These are phyloP conservation scores for Ceratocystis variospora DNA, from an alignment of 2,329 filamentous ascomycete species.

Conservation along the genomic window DNA sequence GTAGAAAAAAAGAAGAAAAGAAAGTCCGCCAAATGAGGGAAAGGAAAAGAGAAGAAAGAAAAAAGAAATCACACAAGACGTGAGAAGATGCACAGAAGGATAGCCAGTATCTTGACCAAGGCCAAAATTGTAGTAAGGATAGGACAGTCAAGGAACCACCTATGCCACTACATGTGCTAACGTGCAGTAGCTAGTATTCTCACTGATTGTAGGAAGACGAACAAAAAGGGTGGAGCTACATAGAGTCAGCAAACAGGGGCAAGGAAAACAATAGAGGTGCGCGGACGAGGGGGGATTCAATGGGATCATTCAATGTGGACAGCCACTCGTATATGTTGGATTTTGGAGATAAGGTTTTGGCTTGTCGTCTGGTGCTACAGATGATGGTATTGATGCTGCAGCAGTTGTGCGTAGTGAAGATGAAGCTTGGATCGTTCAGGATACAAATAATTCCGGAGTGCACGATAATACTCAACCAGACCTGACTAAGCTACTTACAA, in stretches of 20 bases:
- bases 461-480: not conserved
- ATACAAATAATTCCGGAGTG: not conserved
- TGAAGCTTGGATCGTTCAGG: slow-evolving; percentile 1
- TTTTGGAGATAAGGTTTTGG: not conserved
- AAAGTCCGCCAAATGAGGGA: not conserved
- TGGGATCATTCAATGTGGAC: not conserved
- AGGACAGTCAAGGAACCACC: not conserved
- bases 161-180: not conserved
- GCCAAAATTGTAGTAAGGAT: not conserved
- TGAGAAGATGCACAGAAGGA: not conserved
- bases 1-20: not conserved
- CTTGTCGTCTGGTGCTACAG: not conserved
- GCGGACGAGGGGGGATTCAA: not conserved
- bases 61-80: not conserved
- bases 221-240: not conserved
- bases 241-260: not conserved
- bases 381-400: not conserved
- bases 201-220: not conserved
- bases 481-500: not conserved
- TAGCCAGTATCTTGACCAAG: not conserved
- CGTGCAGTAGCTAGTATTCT: not conserved
- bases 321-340: not conserved
- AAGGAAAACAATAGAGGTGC: not conserved
- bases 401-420: not conserved
- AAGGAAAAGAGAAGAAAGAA: not conserved